Percentiles rank a stretch among this genome's conserved stretches.
Evolutionary conservation across 108 stramenopile species (phyloP).

Genomic region (Pseudonitzschia multiseries): DNA sequence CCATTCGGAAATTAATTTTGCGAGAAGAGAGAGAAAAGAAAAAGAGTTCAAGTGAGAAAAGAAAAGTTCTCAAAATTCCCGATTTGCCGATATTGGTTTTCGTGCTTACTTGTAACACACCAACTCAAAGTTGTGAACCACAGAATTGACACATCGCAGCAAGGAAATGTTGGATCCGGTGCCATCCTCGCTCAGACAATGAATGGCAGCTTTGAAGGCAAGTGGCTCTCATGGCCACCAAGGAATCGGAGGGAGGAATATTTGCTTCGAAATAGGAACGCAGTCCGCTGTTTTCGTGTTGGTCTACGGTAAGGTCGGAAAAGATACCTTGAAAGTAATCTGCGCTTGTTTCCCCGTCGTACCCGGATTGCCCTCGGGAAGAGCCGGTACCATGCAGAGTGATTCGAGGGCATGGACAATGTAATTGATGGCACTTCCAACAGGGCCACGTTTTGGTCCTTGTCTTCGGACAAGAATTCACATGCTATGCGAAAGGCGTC

Average conservation of each 20-base stretch:
- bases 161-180: slow-evolving; percentile 47
- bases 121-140: slow-evolving; percentile 62
- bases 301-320: slow-evolving; percentile 41
- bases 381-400: slow-evolving; percentile 47
- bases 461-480: slow-evolving; percentile 56
- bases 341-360: slow-evolving; percentile 33
- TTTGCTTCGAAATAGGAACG: slow-evolving; percentile 33
- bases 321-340: slow-evolving; percentile 34
- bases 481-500: slow-evolving; percentile 66
- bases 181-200: slow-evolving; percentile 45
- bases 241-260: slow-evolving; percentile 43
- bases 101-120: slow-evolving; percentile 40
- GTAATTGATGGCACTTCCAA: slow-evolving; percentile 57
- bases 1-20: not conserved
- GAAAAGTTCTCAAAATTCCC: too few relatives aligned
- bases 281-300: slow-evolving; percentile 43
- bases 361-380: slow-evolving; percentile 25
- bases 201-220: slow-evolving; percentile 60
- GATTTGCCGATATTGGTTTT: too few relatives aligned
- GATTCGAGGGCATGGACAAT: slow-evolving; percentile 63
- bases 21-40: too few relatives aligned
- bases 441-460: slow-evolving; percentile 51
- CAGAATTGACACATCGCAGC: slow-evolving; percentile 62
- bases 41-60: too few relatives aligned
- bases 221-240: slow-evolving; percentile 54